These are phyloP conservation scores for Penicillium brevicompactum DNA, from an alignment of 2,329 filamentous ascomycete genomes.

Conservation along the genomic window DNA sequence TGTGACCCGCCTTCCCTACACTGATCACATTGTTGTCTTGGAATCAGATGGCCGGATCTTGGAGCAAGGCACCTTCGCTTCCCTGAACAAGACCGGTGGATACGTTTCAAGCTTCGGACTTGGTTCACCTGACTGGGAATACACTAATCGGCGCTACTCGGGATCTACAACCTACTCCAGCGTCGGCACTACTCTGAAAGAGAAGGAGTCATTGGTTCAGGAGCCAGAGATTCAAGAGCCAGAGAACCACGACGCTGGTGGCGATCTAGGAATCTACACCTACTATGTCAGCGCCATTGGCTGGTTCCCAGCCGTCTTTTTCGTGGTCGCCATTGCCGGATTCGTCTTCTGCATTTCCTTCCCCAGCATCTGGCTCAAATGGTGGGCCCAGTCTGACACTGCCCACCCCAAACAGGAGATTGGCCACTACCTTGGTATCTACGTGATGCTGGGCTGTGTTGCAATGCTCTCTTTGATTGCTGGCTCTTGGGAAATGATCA, in stretches of 20 bases:
- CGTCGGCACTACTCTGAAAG: constrained; percentile 19
- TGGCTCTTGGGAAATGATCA: constrained; percentile 51
- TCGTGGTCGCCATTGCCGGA: constrained; percentile 39
- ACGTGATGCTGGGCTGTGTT: constrained; percentile 42
- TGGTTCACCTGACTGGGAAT: constrained; percentile 34
- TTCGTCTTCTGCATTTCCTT: constrained; percentile 47
- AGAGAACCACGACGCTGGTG: constrained; percentile 35
- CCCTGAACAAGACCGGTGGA: constrained; percentile 39
- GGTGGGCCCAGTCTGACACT: constrained; percentile 44
- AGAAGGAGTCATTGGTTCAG: constrained; percentile 22
- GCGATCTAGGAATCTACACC: constrained; percentile 47
- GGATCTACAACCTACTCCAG: constrained; percentile 21
- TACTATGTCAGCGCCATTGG: constrained; percentile 45
- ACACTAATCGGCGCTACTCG: constrained; percentile 24
- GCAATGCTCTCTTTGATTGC: constrained; percentile 40
- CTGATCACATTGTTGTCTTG: constrained; percentile 47
- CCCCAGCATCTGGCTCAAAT: constrained; percentile 46
- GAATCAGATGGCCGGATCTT: constrained; percentile 39
- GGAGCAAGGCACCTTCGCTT: constrained; percentile 46
- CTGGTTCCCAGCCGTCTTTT: constrained; percentile 36
- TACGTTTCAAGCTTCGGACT: constrained; percentile 46
- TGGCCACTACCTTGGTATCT: constrained; percentile 43
- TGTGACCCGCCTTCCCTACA: constrained; percentile 44
- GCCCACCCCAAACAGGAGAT: constrained; percentile 34
- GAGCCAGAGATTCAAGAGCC: constrained; percentile 28